A percentile compares a stretch with the other conserved stretches of the same genome.
Conservation (phyloP, 2,329 filamentous ascomycete species). For the Chalara sp. region DNA sequence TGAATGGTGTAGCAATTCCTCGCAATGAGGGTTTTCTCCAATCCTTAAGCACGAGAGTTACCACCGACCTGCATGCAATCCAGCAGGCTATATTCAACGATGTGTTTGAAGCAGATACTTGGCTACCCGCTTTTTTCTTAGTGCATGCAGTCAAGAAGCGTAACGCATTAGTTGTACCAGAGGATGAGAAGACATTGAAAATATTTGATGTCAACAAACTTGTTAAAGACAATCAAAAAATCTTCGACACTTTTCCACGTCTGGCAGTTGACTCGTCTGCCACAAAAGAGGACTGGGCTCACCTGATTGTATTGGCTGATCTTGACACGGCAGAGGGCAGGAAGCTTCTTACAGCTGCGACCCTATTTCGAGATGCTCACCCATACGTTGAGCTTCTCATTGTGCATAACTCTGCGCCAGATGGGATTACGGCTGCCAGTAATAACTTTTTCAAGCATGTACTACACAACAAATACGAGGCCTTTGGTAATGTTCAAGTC, state of each 20-base stretch:
- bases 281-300: slow-evolving; percentile 57
- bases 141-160: slow-evolving; percentile 60
- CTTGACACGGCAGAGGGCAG: slow-evolving; percentile 60
- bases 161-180: slow-evolving; percentile 73
- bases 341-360: slow-evolving; percentile 56
- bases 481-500: slow-evolving; percentile 7
- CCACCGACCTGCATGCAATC: slow-evolving; percentile 64
- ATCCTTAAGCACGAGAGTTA: slow-evolving; percentile 65
- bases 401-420: slow-evolving; percentile 58
- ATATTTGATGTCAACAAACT: slow-evolving; percentile 70
- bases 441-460: slow-evolving; percentile 34
- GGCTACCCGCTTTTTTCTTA: slow-evolving; percentile 68
- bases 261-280: slow-evolving; percentile 45
- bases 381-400: slow-evolving; percentile 68
- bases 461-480: slow-evolving; percentile 9
- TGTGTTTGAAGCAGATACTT: slow-evolving; percentile 60
- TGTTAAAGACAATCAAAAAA: slow-evolving; percentile 49
- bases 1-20: slow-evolving; percentile 70
- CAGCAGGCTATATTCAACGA: slow-evolving; percentile 71
- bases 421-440: slow-evolving; percentile 35
- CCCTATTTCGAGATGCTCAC: slow-evolving; percentile 60
- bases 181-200: slow-evolving; percentile 64
- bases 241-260: slow-evolving; percentile 54
- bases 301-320: slow-evolving; percentile 68
- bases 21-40: slow-evolving; percentile 72